Conservation (phyloP, 164 flowering plant genomes). For the Chloranthus sessilifolius region DNA sequence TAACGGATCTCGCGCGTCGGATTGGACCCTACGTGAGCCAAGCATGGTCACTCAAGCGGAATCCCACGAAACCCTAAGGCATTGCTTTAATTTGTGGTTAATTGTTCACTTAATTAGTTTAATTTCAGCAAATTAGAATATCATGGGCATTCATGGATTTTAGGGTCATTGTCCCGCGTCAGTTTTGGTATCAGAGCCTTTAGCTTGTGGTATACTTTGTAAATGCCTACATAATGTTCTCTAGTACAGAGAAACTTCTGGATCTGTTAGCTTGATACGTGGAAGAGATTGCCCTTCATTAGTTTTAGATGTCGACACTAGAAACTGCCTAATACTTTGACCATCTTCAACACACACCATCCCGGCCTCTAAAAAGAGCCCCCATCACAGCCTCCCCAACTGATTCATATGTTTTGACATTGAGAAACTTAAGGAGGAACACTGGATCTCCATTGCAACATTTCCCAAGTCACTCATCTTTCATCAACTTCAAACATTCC, state of each 20-base stretch:
- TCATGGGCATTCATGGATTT: no score
- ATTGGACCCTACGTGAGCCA: no score
- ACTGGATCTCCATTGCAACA: slow-evolving; percentile 70
- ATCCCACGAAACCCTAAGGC: no score
- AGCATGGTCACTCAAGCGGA: no score
- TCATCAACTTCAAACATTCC: slow-evolving; percentile 74
- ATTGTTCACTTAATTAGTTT: no score
- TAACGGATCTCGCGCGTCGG: no score
- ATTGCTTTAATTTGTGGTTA: no score
- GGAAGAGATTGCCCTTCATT: slow-evolving; percentile 18
- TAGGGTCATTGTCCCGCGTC: no score
- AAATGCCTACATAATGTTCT: slow-evolving; percentile 65
- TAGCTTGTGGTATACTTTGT: slow-evolving; percentile 77
- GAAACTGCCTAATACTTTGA: slow-evolving; percentile 42
- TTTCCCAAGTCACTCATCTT: slow-evolving; percentile 78
- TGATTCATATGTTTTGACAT: slow-evolving; percentile 89
- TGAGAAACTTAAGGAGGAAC: slow-evolving; percentile 75
- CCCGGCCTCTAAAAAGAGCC: slow-evolving; percentile 53
- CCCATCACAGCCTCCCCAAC: slow-evolving; percentile 75
- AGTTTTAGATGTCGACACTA: no score
- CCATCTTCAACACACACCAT: slow-evolving; percentile 37
- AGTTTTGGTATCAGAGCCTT: no score
- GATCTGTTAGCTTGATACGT: slow-evolving; percentile 59
- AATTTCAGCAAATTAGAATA: no score
- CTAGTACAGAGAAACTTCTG: slow-evolving; percentile 91